Conservation (phyloP, 257 asterid genomes). For the Henckelia pumila region DNA sequence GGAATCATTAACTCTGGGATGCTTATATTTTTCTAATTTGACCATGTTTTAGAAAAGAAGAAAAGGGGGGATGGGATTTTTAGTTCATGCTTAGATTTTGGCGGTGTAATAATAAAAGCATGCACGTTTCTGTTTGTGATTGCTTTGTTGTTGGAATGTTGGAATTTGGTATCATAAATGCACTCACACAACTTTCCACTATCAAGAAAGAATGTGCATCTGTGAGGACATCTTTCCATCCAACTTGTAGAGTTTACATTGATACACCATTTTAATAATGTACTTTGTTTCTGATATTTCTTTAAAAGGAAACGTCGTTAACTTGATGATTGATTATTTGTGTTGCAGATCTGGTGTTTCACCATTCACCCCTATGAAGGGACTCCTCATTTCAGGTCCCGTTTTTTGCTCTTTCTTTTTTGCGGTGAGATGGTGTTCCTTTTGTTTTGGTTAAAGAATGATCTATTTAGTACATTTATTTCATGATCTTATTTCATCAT, state of each 20-base stretch:
- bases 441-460: background rate
- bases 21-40: background rate
- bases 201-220: background rate
- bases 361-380: constrained; percentile 79
- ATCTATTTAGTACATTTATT: background rate
- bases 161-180: no score
- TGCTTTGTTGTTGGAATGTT: background rate
- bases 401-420: constrained; percentile 68
- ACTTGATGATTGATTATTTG: constrained; percentile 21
- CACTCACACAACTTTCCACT: background rate
- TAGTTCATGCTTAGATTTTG: background rate
- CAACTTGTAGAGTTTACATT: background rate
- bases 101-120: no score
- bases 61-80: background rate
- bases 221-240: background rate
- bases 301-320: background rate
- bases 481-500: constrained; percentile 1
- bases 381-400: constrained; percentile 79
- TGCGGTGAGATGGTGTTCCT: constrained; percentile 62
- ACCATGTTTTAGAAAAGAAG: background rate
- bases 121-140: background rate
- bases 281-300: background rate
- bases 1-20: background rate
- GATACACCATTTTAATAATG: no score
- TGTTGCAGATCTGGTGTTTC: constrained; percentile 80